Evolutionary conservation across 768 basidiomycete species (phyloP).

Genomic region (Lentinula guzmanii): DNA sequence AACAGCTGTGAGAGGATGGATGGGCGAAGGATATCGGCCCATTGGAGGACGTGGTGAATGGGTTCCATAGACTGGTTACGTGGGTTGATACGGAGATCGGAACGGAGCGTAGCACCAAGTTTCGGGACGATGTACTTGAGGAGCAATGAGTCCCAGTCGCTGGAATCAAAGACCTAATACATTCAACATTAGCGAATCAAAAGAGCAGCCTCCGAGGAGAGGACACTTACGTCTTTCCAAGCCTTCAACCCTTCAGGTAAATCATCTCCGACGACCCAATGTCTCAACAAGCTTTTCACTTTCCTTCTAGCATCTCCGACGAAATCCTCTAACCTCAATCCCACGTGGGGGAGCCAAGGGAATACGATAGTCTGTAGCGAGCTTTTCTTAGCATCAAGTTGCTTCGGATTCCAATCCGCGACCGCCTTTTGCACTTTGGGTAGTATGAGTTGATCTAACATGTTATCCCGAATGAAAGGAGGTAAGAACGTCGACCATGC

Average conservation of each 20-base stretch:
- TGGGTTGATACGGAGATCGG: constrained; percentile 88
- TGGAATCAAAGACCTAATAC: constrained; percentile 60
- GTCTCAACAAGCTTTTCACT: constrained; percentile 69
- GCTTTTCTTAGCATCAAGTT: constrained; percentile 28
- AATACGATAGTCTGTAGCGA: constrained; percentile 80
- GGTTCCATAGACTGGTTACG: constrained; percentile 85
- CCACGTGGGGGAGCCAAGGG: constrained; percentile 92
- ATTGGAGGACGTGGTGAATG: constrained; percentile 67
- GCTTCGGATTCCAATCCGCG: constrained; percentile 73
- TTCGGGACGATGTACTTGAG: constrained; percentile 92
- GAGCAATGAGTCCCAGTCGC: constrained; percentile 88
- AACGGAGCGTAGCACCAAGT: constrained; percentile 74
- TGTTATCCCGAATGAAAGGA: constrained; percentile 86
- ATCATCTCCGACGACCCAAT: constrained; percentile 68
- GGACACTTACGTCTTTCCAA: constrained; percentile 72
- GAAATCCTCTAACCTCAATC: constrained; percentile 76
- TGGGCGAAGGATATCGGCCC: constrained; percentile 68
- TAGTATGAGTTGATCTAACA: constrained; percentile 91
- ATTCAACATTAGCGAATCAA: neutral
- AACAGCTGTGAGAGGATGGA: constrained; percentile 80
- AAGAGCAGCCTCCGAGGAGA: neutral
- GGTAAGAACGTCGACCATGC: constrained; percentile 86
- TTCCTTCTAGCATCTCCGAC: constrained; percentile 84
- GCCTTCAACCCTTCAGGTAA: constrained; percentile 68
- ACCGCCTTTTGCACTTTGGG: constrained; percentile 88